These are phyloP conservation scores for Leccinum disarticulatum DNA, from an alignment of 768 basidiomycete species.

Conservation along the genomic window DNA sequence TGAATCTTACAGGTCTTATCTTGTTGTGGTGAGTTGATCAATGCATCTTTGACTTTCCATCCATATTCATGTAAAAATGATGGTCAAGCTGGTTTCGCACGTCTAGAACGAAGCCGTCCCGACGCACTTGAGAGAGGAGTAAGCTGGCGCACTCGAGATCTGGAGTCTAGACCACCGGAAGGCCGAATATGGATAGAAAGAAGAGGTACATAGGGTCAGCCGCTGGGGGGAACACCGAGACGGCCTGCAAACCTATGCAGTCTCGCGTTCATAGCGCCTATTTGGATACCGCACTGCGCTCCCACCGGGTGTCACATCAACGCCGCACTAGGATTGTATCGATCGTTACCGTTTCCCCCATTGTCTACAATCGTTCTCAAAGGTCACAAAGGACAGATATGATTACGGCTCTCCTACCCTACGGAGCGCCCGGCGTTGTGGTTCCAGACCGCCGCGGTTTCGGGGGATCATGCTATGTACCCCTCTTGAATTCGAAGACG, in stretches of 20 bases:
- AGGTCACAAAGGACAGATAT: background rate
- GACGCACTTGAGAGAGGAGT: background rate
- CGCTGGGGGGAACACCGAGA: background rate
- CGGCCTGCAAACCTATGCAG: background rate
- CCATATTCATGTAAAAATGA: background rate
- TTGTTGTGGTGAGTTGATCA: background rate
- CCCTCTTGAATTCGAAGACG: background rate
- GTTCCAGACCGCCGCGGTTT: background rate
- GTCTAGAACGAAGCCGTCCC: background rate
- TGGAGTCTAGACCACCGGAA: background rate
- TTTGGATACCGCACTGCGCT: background rate
- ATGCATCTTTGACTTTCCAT: background rate
- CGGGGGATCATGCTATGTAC: slow-evolving; percentile 1
- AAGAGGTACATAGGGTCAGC: background rate
- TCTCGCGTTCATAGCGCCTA: slow-evolving; percentile 19
- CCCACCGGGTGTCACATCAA: slow-evolving; percentile 8
- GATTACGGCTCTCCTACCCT: background rate
- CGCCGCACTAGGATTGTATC: slow-evolving; percentile 7
- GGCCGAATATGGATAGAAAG: background rate
- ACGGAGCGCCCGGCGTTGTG: background rate
- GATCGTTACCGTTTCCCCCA: background rate
- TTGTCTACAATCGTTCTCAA: background rate
- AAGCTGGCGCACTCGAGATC: background rate
- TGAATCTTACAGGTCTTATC: slow-evolving; percentile 11
- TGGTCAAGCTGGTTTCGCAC: slow-evolving; percentile 5